Evolutionary conservation across 129 eudicot genomes (phyloP).

Genomic region (Centaurea solstitialis): DNA sequence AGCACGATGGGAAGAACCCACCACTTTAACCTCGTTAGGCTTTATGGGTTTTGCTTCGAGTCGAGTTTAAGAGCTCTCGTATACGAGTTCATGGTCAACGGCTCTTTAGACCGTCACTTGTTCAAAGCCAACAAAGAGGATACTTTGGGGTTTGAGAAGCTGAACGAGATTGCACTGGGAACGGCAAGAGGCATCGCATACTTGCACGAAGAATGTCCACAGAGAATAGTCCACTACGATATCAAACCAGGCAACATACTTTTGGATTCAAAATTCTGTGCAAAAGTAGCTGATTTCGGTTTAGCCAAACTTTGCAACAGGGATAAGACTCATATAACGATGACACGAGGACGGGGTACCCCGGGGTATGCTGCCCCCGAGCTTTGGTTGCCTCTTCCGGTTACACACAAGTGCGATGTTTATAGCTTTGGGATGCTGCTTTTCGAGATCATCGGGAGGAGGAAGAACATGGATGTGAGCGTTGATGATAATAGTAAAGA

Average conservation of each 20-base stretch:
- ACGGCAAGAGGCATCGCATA: constrained; percentile 32
- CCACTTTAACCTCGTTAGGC: constrained; percentile 31
- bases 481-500: constrained; percentile 9
- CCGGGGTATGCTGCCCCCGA: constrained; percentile 33
- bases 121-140: background rate
- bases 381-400: background rate
- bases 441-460: constrained; percentile 14
- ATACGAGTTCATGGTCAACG: constrained; percentile 35
- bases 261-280: constrained; percentile 24
- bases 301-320: constrained; percentile 36
- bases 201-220: constrained; percentile 36
- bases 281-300: constrained; percentile 35
- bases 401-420: constrained; percentile 6
- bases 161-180: constrained; percentile 24
- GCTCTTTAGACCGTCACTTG: constrained; percentile 24
- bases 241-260: constrained; percentile 37
- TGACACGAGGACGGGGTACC: constrained; percentile 32
- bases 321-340: constrained; percentile 25
- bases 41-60: constrained; percentile 33
- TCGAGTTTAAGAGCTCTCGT: constrained; percentile 29
- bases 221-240: constrained; percentile 32
- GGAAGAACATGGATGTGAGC: constrained; percentile 10
- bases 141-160: constrained; percentile 17
- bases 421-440: background rate
- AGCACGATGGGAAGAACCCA: constrained; percentile 39